Conservation (phyloP, 1,284 basidiomycete genomes). For the Boletus subluridellus region DNA sequence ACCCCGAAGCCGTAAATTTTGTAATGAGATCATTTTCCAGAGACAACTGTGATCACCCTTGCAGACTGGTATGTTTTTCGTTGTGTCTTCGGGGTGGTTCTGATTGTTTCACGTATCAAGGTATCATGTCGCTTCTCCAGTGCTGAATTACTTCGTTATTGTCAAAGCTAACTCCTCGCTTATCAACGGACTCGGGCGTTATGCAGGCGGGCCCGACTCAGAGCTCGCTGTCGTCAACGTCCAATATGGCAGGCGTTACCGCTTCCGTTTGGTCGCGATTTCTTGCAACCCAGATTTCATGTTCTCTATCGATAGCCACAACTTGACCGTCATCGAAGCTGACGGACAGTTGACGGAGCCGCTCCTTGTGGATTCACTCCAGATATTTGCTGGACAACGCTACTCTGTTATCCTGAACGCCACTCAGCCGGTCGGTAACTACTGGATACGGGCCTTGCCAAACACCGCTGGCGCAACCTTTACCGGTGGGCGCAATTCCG, state of each 20-base stretch:
- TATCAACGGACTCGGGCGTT: conserved; percentile 36
- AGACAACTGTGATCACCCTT: conserved; percentile 32
- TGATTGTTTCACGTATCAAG: conserved; percentile 7
- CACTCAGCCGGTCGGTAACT: conserved; percentile 25
- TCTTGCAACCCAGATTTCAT: conserved; percentile 28
- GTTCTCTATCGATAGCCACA: conserved; percentile 37
- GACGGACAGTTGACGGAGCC: conserved; percentile 34
- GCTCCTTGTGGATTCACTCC: conserved; percentile 30
- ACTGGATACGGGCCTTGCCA: conserved; percentile 31
- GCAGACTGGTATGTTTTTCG: conserved; percentile 26
- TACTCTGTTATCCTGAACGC: conserved; percentile 32
- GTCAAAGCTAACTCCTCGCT: conserved; percentile 25
- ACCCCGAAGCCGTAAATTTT: background rate
- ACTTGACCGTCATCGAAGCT: conserved; percentile 37
- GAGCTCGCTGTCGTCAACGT: conserved; percentile 32
- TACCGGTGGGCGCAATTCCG: conserved; percentile 43
- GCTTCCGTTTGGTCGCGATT: conserved; percentile 33
- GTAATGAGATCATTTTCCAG: conserved; percentile 12
- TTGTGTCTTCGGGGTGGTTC: background rate
- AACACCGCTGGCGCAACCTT: conserved; percentile 21
- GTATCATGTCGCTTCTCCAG: conserved; percentile 24
- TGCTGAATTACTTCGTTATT: conserved; percentile 19
- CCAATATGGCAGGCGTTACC: conserved; percentile 29
- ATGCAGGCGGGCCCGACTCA: conserved; percentile 22
- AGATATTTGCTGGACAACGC: conserved; percentile 28